phyloP scores from a whole-genome alignment of 1,284 basidiomycete species.

The Papiliotrema terrestris region DNA sequence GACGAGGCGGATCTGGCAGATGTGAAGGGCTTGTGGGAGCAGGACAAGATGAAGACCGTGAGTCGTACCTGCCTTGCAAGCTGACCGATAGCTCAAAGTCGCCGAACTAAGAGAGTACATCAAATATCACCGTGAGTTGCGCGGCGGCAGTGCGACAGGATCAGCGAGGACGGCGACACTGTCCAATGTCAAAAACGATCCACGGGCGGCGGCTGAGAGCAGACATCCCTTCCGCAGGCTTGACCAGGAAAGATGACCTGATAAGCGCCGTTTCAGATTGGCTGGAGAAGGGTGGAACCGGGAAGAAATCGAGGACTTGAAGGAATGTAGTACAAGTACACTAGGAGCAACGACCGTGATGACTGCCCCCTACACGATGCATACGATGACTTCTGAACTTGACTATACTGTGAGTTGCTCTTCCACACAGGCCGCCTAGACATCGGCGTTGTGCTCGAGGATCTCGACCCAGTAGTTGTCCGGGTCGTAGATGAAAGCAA shows the following conservation, averaged over 20 bases:
- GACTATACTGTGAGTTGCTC: neutral
- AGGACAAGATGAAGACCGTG: slow-evolving; percentile 64
- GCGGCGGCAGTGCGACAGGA: neutral
- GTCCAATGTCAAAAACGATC: neutral
- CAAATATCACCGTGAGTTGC: slow-evolving; percentile 32
- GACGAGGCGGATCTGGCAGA: slow-evolving; percentile 65
- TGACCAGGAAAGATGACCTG: slow-evolving; percentile 41
- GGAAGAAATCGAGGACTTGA: slow-evolving; percentile 24
- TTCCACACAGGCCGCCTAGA: neutral
- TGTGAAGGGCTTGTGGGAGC: slow-evolving; percentile 61
- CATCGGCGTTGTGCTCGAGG: slow-evolving; percentile 34
- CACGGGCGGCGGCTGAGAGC: neutral
- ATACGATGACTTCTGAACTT: neutral
- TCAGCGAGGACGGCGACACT: too few species aligned
- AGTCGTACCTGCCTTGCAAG: slow-evolving; percentile 20
- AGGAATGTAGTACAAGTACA: neutral
- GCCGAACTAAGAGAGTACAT: slow-evolving; percentile 65
- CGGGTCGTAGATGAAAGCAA: slow-evolving; percentile 82
- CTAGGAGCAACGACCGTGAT: neutral
- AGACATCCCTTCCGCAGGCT: slow-evolving; percentile 33
- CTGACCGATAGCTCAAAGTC: slow-evolving; percentile 64
- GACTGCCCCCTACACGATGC: neutral
- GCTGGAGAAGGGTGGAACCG: slow-evolving; percentile 17
- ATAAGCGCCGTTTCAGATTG: slow-evolving; percentile 26
- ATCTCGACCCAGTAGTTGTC: slow-evolving; percentile 65